These are phyloP conservation scores for Aspergillus persii DNA, from an alignment of 2,329 filamentous ascomycete genomes.

Conservation along the genomic window DNA sequence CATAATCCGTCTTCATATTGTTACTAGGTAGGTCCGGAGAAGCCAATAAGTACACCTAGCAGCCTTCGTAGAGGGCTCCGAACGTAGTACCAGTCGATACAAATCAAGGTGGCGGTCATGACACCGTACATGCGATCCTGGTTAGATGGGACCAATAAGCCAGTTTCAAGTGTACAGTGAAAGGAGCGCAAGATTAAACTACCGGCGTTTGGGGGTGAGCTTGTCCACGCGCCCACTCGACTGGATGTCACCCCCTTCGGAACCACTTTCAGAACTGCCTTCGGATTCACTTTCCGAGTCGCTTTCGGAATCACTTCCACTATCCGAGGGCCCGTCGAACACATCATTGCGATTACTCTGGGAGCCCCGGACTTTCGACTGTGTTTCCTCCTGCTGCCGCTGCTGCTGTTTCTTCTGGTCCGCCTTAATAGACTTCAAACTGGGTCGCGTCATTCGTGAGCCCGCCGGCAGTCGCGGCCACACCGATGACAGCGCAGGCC, in stretches of 20 bases:
- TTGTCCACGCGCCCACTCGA: slow-evolving; percentile 20
- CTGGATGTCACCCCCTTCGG: slow-evolving; percentile 23
- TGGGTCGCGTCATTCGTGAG: neutral
- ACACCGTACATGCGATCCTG: neutral
- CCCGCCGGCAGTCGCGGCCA: neutral
- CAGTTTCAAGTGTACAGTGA: neutral
- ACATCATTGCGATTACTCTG: neutral
- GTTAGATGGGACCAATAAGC: neutral
- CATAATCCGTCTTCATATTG: too few relatives aligned
- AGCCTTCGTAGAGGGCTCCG: neutral
- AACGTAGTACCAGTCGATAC: neutral
- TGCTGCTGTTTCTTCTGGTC: slow-evolving; percentile 9
- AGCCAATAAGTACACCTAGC: neutral
- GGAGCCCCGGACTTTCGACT: neutral
- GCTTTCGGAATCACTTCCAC: slow-evolving; percentile 10
- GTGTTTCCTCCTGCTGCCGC: slow-evolving; percentile 6
- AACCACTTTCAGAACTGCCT: neutral
- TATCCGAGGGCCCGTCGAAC: slow-evolving; percentile 13
- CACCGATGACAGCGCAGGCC: neutral
- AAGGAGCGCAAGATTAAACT: neutral
- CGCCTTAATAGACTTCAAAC: slow-evolving; percentile 5
- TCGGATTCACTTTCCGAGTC: slow-evolving; percentile 8
- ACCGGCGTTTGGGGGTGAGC: slow-evolving; percentile 8
- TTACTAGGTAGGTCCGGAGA: too few relatives aligned
- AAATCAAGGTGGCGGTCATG: neutral